Evolutionary conservation across 1,284 basidiomycete species (phyloP).

Genomic region (Tremellales sp.): DNA sequence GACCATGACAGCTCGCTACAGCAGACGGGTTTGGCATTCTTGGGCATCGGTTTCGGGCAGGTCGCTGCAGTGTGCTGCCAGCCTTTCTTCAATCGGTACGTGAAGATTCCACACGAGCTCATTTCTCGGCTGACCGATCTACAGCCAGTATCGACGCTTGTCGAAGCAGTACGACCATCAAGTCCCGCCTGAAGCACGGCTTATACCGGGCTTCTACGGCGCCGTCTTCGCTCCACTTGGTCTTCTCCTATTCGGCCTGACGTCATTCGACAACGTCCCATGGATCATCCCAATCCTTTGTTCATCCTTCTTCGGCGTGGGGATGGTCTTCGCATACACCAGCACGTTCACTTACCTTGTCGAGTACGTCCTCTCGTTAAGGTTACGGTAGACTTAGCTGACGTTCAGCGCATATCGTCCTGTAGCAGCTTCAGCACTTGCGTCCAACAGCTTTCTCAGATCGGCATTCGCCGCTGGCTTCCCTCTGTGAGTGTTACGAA

Average conservation of each 20-base stretch:
- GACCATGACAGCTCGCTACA: slow-evolving; percentile 49
- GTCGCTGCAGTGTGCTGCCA: slow-evolving; percentile 56
- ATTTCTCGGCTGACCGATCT: slow-evolving; percentile 11
- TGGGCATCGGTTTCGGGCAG: slow-evolving; percentile 70
- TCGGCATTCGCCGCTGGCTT: slow-evolving; percentile 66
- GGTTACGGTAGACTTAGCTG: background rate
- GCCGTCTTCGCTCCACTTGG: slow-evolving; percentile 64
- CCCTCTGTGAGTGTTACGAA: slow-evolving; percentile 55
- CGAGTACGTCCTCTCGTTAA: slow-evolving; percentile 9
- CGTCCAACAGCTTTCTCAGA: slow-evolving; percentile 64
- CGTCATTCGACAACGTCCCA: slow-evolving; percentile 61
- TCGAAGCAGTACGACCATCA: slow-evolving; percentile 50
- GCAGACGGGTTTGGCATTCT: slow-evolving; percentile 61
- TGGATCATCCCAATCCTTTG: slow-evolving; percentile 54
- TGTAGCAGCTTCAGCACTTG: slow-evolving; percentile 71
- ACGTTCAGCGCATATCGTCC: slow-evolving; percentile 64
- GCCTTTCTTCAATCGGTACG: slow-evolving; percentile 62
- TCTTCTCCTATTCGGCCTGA: slow-evolving; percentile 70
- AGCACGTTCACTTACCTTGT: slow-evolving; percentile 60
- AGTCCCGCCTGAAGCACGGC: slow-evolving; percentile 64
- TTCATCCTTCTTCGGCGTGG: slow-evolving; percentile 41
- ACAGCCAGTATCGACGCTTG: slow-evolving; percentile 32
- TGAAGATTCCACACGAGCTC: background rate
- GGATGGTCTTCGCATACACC: slow-evolving; percentile 59
- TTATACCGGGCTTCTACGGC: slow-evolving; percentile 65